Base-by-base conservation (phyloP, 768 basidiomycete genomes). In the Tulasnella sp. region DNA sequence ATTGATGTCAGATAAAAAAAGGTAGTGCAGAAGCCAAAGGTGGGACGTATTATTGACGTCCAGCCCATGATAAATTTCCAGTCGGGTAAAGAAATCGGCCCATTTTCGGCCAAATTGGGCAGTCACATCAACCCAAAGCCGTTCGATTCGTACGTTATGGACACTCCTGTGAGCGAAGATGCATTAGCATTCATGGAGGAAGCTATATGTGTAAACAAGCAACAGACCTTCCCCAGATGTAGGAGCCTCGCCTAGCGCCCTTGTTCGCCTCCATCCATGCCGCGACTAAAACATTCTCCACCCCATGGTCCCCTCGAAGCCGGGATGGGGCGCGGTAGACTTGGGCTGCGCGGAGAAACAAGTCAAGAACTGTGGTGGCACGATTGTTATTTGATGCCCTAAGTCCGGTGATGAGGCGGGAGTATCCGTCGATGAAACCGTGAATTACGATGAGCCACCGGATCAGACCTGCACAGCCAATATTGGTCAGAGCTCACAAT, bases 71-170 rank as follows among this genome's bases (percentile, higher is more conserved):
- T 84, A 74, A 0, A 77, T 16, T 62, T 88, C 87, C 0, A 89
- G 83, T 0, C 83, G 81, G 0, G 71, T 81, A 58, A 89, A 89
- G 79, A 89, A 88, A 0, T 85, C 87, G 0, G 84, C 52, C 89
- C 89, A 89, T 18, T 36, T 58, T 3, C 84, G 82, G 0, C 82
- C 85, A 84, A 89, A 89, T 12, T 87, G 84, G 0, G 78, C 56
- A 0, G 87, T 86, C 52, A 87, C 83, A 72, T 89, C 88, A 19
- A 87, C 84, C 88, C 88, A 89, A 0, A 89, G 82, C 0, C 84
- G 75, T 80, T 89, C 88, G 79, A 89, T 89, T 0, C 85, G 82
- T 0, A 86, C 86, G 77, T 89, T 90, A 6, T 82, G 81, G 0
- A 87, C 87, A 0, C 86, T 89, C 9, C 84, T 84, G 71, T n/a